Base-by-base conservation (phyloP, 495 filamentous ascomycete genomes). In the Aspergillus wentii region DNA sequence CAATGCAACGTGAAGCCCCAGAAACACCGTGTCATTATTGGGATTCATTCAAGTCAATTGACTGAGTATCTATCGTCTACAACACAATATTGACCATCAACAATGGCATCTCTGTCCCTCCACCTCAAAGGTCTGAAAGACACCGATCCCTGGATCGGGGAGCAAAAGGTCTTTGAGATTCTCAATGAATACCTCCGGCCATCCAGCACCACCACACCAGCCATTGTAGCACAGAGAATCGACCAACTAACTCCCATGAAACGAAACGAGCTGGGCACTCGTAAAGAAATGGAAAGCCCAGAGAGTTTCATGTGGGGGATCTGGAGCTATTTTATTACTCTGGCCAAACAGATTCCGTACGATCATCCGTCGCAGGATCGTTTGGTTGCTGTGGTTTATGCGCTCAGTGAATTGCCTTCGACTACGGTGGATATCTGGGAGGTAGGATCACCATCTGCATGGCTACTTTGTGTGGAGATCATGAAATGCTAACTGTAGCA, bases 301-400 rank as follows among this genome's bases (percentile, higher is more conserved):
- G 39, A 41, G 16, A 9, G 18, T 5, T 31, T 35, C 22, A 14
- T 35, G 8, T 36, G 33, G 33, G 25, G 36, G 19, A 22, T 19
- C 3, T 43, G 40, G 40, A 13, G 2, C 8, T 7, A 30, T 17
- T 15, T 36, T 6, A 30, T 35, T 11, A 19, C 23, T 14, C 3
- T 43, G 8, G 23, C 33, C 11, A 30, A 35, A 14, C 40, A 43
- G 19, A 30, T 43, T 31, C 33, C 40, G 1, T 14, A 15, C 17
- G 32, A 43, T n/a, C 22, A 29, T 21, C 19, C 20, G 15, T 26
- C 29, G 4, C 31, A 30, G 26, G 32, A 36, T 2, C 40, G 40
- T 17, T 31, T 36, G 25, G 33, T 43, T 4, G 32, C 17, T 11
- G 21, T 43, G 5, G 18, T 43, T 5, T 9, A 30, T 8, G 40